These are phyloP conservation scores for Aeschynomene evenia DNA, from an alignment of 306 rosid genomes.

Conservation along the genomic window DNA sequence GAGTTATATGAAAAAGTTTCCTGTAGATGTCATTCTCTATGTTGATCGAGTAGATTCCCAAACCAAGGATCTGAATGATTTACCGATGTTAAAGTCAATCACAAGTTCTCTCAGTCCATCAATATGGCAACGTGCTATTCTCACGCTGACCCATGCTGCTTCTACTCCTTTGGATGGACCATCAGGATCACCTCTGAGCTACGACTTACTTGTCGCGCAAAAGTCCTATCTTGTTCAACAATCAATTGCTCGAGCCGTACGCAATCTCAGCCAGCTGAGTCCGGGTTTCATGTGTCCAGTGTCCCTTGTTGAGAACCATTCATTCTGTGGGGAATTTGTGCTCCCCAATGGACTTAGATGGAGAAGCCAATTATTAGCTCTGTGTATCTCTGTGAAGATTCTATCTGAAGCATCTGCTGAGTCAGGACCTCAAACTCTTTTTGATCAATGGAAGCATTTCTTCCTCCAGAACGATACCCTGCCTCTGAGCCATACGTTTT, in stretches of 20 bases:
- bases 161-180: slow-evolving; percentile 52
- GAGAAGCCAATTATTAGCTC: slow-evolving; percentile 50
- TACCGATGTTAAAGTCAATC: slow-evolving; percentile 49
- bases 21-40: slow-evolving; percentile 49
- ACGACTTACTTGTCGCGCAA: slow-evolving; percentile 44
- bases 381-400: slow-evolving; percentile 52
- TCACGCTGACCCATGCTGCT: slow-evolving; percentile 62
- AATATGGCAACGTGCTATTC: slow-evolving; percentile 48
- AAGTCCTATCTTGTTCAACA: slow-evolving; percentile 47
- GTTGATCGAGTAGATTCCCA: slow-evolving; percentile 55
- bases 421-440: slow-evolving; percentile 24
- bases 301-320: slow-evolving; percentile 58
- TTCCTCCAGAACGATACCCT: slow-evolving; percentile 30
- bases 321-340: slow-evolving; percentile 35
- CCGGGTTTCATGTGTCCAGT: slow-evolving; percentile 42
- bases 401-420: slow-evolving; percentile 36
- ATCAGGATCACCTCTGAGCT: slow-evolving; percentile 49
- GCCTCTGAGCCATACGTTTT: slow-evolving; percentile 31
- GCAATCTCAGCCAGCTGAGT: slow-evolving; percentile 32
- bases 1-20: slow-evolving; percentile 41
- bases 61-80: slow-evolving; percentile 37
- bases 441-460: slow-evolving; percentile 34
- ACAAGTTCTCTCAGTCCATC: slow-evolving; percentile 46
- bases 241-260: slow-evolving; percentile 44
- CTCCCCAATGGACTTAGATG: slow-evolving; percentile 41